Evolutionary conservation across 805 yeast genomes (phyloP).

Genomic region (Metschnikowia anglica): DNA sequence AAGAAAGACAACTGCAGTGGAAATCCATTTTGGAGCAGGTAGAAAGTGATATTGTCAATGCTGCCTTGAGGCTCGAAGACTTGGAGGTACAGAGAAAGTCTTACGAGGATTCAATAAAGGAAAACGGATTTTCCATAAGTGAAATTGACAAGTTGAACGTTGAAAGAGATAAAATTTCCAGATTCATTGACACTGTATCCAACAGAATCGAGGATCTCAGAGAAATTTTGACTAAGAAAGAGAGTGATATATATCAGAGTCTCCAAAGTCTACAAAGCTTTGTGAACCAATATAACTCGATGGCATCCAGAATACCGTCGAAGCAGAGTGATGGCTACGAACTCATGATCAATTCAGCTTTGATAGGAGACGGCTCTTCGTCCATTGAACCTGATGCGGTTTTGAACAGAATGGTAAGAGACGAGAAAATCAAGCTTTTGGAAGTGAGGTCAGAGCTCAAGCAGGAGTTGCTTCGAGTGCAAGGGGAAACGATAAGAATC

Average conservation of each 20-base stretch:
- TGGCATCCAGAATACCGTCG: constrained; percentile 48
- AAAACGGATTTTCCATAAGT: constrained; percentile 59
- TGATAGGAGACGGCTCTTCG: constrained; percentile 12
- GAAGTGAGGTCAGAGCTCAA: constrained; percentile 37
- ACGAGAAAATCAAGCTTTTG: constrained; percentile 44
- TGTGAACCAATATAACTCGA: constrained; percentile 56
- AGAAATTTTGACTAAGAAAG: constrained; percentile 48
- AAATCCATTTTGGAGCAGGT: constrained; percentile 55
- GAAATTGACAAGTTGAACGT: constrained; percentile 62
- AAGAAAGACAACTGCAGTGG: constrained; percentile 67
- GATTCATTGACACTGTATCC: constrained; percentile 47
- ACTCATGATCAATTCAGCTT: constrained; percentile 31
- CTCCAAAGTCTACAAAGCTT: constrained; percentile 52
- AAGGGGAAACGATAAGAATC: constrained; percentile 56
- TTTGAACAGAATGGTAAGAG: constrained; percentile 46
- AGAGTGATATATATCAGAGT: constrained; percentile 47
- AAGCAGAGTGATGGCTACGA: constrained; percentile 34
- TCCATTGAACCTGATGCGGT: constrained; percentile 29
- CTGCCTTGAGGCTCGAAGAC: constrained; percentile 42
- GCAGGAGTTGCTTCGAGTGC: constrained; percentile 45
- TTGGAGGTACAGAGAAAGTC: constrained; percentile 43
- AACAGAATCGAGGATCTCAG: constrained; percentile 47
- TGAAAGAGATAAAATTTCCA: constrained; percentile 59
- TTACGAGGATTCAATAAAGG: constrained; percentile 41
- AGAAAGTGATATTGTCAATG: constrained; percentile 48